These are phyloP conservation scores for Esteya vermicola DNA, from an alignment of 2,329 filamentous ascomycete genomes.

Conservation along the genomic window DNA sequence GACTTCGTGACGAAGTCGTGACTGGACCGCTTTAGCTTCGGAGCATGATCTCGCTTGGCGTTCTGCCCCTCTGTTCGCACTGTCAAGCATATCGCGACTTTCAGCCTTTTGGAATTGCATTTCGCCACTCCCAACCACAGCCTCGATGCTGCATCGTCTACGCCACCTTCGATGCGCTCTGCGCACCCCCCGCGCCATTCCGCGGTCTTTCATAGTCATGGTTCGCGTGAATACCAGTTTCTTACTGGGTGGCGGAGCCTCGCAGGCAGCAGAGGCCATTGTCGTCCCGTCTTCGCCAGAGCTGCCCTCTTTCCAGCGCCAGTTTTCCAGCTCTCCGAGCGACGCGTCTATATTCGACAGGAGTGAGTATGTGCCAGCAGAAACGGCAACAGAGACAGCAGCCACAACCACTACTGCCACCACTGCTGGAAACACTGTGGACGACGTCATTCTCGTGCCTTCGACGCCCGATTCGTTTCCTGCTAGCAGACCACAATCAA, in stretches of 20 bases:
- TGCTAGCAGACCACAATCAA: no score
- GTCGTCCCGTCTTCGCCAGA: conserved; percentile 6
- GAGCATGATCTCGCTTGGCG: background rate
- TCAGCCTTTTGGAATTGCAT: background rate
- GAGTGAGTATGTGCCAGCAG: background rate
- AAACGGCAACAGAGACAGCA: background rate
- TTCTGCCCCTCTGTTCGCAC: background rate
- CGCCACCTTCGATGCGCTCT: conserved; percentile 27
- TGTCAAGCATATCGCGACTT: background rate
- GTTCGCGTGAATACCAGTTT: conserved; percentile 13
- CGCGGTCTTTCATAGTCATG: conserved; percentile 17
- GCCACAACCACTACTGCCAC: no score
- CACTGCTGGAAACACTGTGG: background rate
- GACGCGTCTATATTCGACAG: no score
- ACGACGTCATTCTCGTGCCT: background rate
- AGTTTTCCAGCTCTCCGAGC: background rate
- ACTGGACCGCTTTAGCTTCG: background rate
- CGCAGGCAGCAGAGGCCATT: background rate
- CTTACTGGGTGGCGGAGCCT: background rate
- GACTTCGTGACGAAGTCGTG: conserved; percentile 14
- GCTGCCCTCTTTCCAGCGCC: background rate
- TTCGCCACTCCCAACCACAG: background rate
- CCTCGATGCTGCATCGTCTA: conserved; percentile 17
- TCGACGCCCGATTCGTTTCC: background rate
- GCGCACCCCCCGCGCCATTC: conserved; percentile 23